These are phyloP conservation scores for Aphanomyces cochlioides DNA, from an alignment of 352 stramenopile species.

Conservation along the genomic window DNA sequence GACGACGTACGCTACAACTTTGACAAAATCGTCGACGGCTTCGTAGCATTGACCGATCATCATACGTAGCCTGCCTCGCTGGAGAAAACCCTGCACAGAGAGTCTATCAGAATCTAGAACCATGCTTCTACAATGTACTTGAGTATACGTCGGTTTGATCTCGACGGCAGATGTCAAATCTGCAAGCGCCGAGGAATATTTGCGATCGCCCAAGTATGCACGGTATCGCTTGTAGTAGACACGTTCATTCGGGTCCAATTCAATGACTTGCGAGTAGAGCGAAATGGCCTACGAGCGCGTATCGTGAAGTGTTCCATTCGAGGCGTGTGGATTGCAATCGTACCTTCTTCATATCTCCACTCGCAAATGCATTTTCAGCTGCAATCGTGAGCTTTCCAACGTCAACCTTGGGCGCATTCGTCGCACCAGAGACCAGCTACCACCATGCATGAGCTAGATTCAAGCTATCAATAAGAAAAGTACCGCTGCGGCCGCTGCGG, in stretches of 20 bases:
- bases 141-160: slow-evolving; percentile 76
- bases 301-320: neutral
- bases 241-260: slow-evolving; percentile 72
- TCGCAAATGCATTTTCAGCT: slow-evolving; percentile 72
- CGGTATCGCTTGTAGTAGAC: slow-evolving; percentile 85
- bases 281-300: slow-evolving; percentile 49
- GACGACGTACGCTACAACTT: slow-evolving; percentile 44
- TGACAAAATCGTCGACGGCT: slow-evolving; percentile 54
- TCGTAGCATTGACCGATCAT: slow-evolving; percentile 71
- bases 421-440: slow-evolving; percentile 5
- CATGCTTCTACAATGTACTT: slow-evolving; percentile 31
- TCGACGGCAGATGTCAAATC: slow-evolving; percentile 66
- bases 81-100: slow-evolving; percentile 42
- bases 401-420: slow-evolving; percentile 13
- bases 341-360: slow-evolving; percentile 72
- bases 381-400: slow-evolving; percentile 58
- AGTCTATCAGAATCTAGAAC: neutral
- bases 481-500: slow-evolving; percentile 1
- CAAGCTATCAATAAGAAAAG: neutral
- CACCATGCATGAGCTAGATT: neutral
- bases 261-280: slow-evolving; percentile 74
- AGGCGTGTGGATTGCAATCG: neutral
- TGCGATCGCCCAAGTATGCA: slow-evolving; percentile 75
- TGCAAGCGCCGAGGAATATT: slow-evolving; percentile 65
- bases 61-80: slow-evolving; percentile 73